Evolutionary conservation across 345 rosid species (phyloP), one percentile per base, ranked within the genome.

Genomic region (Carallia brachiata): DNA sequence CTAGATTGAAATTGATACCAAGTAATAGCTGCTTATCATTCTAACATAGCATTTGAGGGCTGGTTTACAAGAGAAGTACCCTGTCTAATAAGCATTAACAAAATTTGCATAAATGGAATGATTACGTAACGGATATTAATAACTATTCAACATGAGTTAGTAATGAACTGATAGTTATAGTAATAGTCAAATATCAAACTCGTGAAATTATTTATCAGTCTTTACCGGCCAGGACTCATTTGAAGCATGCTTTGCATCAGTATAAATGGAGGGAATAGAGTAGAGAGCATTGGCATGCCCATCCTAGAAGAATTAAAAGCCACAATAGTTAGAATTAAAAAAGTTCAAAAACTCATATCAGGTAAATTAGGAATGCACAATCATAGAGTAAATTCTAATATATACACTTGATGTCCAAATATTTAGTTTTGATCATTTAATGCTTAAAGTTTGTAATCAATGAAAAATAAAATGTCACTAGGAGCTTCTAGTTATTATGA

Each of bases 271-370:
- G 47, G 97, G 99, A 53, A 96, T 92, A 62, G 97, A 95, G 80
- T 95, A 92, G 62, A 95, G 84, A 75, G 92, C 97, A 84, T 95
- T 94, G 71, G 92, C 83, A 69, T 93, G 99, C 62, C 99, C 97
- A 76, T 95, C 99, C 99, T 95, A 79, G 34, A 72, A 77, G 53
- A 62, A 66, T 52, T 40, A 47, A 10, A 69, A 66, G 59, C 36
- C 19, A 70, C 71, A 67, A 31, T 53, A 70, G 53, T 65, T 47
- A 65, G 50, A 63, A 48, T 1, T 52, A 50, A 71, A 31, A 62
- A 48, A 32, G 30, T 67, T 47, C 6, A 48, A 36, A 48, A 56
- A n/a, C 71, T 52, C 50, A 75, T 2, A 72, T 59, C 17, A 39
- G 57, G 61, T 32, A 48, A 6, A 62, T 52, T 47, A 53, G 52